A percentile compares a stretch with the other conserved stretches of the same genome.
phyloP scores from a whole-genome alignment of 495 filamentous ascomycete species.

The Trichoderma asperelloides region DNA sequence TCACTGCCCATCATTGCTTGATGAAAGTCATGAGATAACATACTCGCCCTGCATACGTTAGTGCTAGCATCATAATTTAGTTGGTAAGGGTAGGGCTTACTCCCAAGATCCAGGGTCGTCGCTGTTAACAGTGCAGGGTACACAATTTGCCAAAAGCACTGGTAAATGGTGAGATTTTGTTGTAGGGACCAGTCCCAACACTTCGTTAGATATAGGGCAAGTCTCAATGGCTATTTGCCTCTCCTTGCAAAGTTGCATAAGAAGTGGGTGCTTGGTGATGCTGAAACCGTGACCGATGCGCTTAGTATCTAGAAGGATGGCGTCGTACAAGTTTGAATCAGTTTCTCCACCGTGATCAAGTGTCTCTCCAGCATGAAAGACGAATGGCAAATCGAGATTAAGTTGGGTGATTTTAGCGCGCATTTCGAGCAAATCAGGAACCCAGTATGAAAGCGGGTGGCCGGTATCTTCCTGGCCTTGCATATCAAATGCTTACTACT shows the following conservation, averaged over 20 bases:
- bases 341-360: constrained; percentile 43
- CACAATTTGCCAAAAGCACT: constrained; percentile 28
- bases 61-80: constrained; percentile 7
- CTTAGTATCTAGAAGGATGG: constrained; percentile 63
- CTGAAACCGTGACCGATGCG: constrained; percentile 82
- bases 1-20: constrained; percentile 34
- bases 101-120: constrained; percentile 35
- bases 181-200: constrained; percentile 31
- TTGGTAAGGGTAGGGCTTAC: constrained; percentile 16
- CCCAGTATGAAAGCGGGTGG: constrained; percentile 57
- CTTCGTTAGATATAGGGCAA: constrained; percentile 74
- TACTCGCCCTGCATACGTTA: constrained; percentile 23
- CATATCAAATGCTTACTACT: constrained; percentile 49
- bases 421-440: constrained; percentile 70
- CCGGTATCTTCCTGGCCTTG: constrained; percentile 70
- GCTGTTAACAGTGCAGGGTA: constrained; percentile 35
- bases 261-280: constrained; percentile 67
- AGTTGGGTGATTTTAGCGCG: constrained; percentile 55
- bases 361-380: constrained; percentile 80
- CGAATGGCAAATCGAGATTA: constrained; percentile 70
- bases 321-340: constrained; percentile 76
- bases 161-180: constrained; percentile 33
- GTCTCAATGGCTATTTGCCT: constrained; percentile 72
- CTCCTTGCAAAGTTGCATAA: constrained; percentile 66
- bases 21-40: constrained; percentile 36